Conservation (phyloP, 768 basidiomycete genomes). For the Suillus bovinus region DNA sequence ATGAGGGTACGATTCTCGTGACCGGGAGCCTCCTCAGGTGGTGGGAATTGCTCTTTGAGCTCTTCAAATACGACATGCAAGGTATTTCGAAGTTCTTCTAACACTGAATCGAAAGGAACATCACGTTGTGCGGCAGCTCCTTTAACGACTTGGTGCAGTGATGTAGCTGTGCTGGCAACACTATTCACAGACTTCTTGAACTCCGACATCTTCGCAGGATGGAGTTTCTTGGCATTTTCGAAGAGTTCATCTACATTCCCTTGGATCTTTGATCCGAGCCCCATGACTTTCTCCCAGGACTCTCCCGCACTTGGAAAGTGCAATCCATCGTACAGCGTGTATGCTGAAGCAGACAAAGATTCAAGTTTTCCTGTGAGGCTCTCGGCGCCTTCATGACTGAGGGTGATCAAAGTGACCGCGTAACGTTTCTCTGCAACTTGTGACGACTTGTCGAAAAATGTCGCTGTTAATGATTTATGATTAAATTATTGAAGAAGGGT, state of each 20-base stretch:
- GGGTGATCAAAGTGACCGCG: too few relatives aligned
- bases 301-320: too few relatives aligned
- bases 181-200: not conserved
- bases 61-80: slow-evolving; percentile 24
- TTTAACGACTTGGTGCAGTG: not conserved
- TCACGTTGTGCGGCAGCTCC: not conserved
- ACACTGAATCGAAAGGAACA: slow-evolving; percentile 18
- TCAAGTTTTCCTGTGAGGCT: too few relatives aligned
- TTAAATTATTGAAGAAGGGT: too few relatives aligned
- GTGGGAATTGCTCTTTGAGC: slow-evolving; percentile 26
- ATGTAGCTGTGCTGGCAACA: not conserved
- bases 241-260: not conserved
- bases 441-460: too few relatives aligned
- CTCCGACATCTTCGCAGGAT: not conserved
- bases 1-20: slow-evolving; percentile 28
- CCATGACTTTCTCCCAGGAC: too few relatives aligned
- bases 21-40: slow-evolving; percentile 31
- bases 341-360: too few relatives aligned
- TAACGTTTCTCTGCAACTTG: too few relatives aligned
- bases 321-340: too few relatives aligned
- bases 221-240: not conserved
- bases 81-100: slow-evolving; percentile 18
- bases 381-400: too few relatives aligned
- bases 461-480: too few relatives aligned
- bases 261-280: not conserved